Base-by-base conservation (phyloP, 768 basidiomycete species). In the Pholiota molesta region DNA sequence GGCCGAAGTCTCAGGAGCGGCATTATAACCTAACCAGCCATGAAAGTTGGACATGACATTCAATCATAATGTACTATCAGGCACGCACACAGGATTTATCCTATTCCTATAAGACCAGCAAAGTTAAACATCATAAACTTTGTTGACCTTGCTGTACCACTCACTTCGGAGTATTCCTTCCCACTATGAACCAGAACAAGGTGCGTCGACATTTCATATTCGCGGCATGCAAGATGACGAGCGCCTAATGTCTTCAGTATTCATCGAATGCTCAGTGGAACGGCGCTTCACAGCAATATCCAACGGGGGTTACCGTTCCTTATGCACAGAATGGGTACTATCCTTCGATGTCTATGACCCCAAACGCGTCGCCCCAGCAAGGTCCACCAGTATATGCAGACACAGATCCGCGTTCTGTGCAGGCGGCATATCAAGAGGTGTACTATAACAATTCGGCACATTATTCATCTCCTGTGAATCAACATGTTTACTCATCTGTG, bases 221-320 rank as follows among this genome's bases (percentile, higher is more conserved):
- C 33, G 42, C 53, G 52, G 42, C 17, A 23, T 31, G 31, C 57
- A 56, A 61, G 31, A 61, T 59, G 54, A 64, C 58, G 65, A 68
- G 67, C 68, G 66, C 68, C 42, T 71, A 65, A 59, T 21, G 35
- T 64, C 16, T 72, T 55, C 75, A 81, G 68, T 73, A 73, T 66
- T 60, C 67, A 66, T 65, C 78, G 56, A 62, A 75, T 49, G 65
- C 61, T 51, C 74, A 80, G 45, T 82, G 80, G 78, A 74, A 66
- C 63, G 62, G 65, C 47, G 65, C 59, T 44, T 63, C 71, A 40
- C 74, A 76, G 54, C 74, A 75, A 60, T 76, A 77, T 65, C 67
- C 72, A 55, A 55, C 64, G 26, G 59, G 66, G 28, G 35, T 65
- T 29, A 61, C 65, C 55, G 67, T 68, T 62, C 57, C 70, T 56